phyloP scores from a whole-genome alignment of 768 basidiomycete species.

The Termitomyces titanicus region DNA sequence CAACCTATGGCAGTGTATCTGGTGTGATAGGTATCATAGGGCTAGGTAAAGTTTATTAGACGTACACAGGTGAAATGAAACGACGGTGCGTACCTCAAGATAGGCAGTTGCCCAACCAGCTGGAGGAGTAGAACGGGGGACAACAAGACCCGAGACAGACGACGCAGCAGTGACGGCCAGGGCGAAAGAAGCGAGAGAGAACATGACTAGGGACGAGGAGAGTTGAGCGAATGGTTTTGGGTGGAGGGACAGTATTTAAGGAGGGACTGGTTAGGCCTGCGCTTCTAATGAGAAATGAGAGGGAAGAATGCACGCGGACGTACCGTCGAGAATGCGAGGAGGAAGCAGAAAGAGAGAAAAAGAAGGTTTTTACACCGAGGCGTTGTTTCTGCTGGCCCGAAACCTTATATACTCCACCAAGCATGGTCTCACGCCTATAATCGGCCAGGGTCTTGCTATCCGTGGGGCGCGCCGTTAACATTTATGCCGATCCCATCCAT shows the following conservation, averaged over 20 bases:
- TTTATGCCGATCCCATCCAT: constrained; percentile 10
- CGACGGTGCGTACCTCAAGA: constrained; percentile 39
- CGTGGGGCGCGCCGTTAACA: too few species aligned
- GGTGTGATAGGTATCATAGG: constrained; percentile 52
- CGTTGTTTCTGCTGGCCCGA: constrained; percentile 3
- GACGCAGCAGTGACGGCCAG: constrained; percentile 37
- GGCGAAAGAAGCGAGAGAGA: constrained; percentile 35
- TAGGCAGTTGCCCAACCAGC: constrained; percentile 38
- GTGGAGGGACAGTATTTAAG: constrained; percentile 21
- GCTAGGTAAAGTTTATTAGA: constrained; percentile 24
- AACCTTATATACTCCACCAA: constrained; percentile 12
- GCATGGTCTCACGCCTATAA: constrained; percentile 4
- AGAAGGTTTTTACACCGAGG: constrained; percentile 17
- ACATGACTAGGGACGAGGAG: constrained; percentile 32
- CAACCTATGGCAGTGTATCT: constrained; percentile 61
- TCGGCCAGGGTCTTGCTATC: not conserved
- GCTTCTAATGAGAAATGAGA: constrained; percentile 28
- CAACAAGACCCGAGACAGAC: constrained; percentile 35
- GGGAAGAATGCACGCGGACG: constrained; percentile 30
- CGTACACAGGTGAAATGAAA: not conserved
- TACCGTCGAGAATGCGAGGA: constrained; percentile 25
- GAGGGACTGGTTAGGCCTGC: constrained; percentile 18
- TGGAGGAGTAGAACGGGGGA: constrained; percentile 39
- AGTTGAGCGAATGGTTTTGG: constrained; percentile 15
- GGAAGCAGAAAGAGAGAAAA: constrained; percentile 17